Evolutionary conservation across 768 basidiomycete genomes (phyloP), one percentile per base, ranked within the genome.

Genomic region (Cyclocybe aegerita): DNA sequence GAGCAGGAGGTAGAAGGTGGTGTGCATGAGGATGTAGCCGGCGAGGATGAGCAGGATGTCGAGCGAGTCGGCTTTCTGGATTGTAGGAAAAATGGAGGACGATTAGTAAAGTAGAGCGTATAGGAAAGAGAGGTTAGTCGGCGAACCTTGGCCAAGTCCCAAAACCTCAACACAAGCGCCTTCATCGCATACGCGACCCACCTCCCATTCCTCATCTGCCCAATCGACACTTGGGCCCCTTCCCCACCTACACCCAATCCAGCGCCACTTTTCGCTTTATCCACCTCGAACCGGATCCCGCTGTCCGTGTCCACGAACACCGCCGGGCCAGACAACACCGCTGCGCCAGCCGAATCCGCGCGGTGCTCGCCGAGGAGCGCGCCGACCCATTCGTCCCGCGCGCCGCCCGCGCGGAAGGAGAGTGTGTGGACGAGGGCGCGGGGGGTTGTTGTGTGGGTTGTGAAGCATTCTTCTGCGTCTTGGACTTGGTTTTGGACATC

Each of bases 21-120:
- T 80, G 71, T 98, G 94, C 97, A 99, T 98, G 39, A 98, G 78
- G 46, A 95, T 70, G 67, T 98, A 98, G 10, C 96, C 97, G 9
- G 90, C 78, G 14, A 98, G 81, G 60, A 99, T 93, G 55, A 98
- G 85, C 46, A 96, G 75, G 61, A 99, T 98, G 69, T 99, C 97
- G 16, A 95, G 82, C 0, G 93, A 94, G 68, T 97, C 92, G 9
- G 97, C 94, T 74, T 93, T 92, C 83, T 90, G 69, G 9, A 48
- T 33, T 59, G 52, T n/a, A n/a, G n/a, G n/a, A n/a, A n/a, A n/a
- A n/a, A n/a, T n/a, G n/a, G n/a, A n/a, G n/a, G n/a, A n/a, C n/a
- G n/a, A 44, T 30, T 40, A 14, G 36, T 8, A 42, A 34, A 34
- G 12, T 39, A 4, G 33, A 7, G 14, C 17, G 15, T 17, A 37